phyloP scores from a whole-genome alignment of 2,329 filamentous ascomycete genomes.

The Pseudogymnoascus sp. region DNA sequence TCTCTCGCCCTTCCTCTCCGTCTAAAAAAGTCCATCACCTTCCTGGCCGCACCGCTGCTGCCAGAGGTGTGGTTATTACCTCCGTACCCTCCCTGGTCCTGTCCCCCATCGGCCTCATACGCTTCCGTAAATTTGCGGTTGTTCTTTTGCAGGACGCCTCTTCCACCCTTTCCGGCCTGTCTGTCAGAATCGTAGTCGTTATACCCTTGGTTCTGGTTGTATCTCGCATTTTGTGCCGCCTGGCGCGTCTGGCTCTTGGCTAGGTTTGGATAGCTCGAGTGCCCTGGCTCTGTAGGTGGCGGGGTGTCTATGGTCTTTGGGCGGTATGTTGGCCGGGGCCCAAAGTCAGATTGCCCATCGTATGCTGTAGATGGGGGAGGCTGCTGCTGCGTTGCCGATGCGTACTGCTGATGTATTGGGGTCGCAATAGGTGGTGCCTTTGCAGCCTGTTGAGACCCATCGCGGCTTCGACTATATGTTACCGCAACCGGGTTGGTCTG shows the following conservation, averaged over 20 bases:
- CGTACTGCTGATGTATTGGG: slow-evolving; percentile 35
- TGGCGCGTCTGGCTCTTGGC: slow-evolving; percentile 2
- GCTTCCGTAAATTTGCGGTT: slow-evolving; percentile 81
- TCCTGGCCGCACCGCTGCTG: slow-evolving; percentile 76
- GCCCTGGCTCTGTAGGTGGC: slow-evolving; percentile 38
- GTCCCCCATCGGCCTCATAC: slow-evolving; percentile 68
- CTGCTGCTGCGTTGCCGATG: slow-evolving; percentile 20
- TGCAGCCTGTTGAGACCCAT: slow-evolving; percentile 30
- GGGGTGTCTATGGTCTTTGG: slow-evolving; percentile 37
- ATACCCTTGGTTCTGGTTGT: slow-evolving; percentile 38
- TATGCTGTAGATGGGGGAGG: background rate
- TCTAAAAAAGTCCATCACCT: slow-evolving; percentile 98
- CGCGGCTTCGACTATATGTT: slow-evolving; percentile 21
- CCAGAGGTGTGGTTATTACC: slow-evolving; percentile 58
- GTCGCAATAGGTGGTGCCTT: slow-evolving; percentile 31
- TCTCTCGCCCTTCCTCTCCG: slow-evolving; percentile 70
- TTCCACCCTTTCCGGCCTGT: slow-evolving; percentile 29
- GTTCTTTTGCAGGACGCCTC: slow-evolving; percentile 67
- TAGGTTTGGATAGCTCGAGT: background rate
- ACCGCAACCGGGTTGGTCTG: background rate
- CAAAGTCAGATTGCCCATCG: background rate
- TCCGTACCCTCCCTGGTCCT: slow-evolving; percentile 54
- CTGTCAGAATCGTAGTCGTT: slow-evolving; percentile 36
- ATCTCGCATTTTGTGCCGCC: slow-evolving; percentile 41
- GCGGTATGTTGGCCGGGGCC: slow-evolving; percentile 30